Percentiles rank a stretch among this genome's conserved stretches.
Conservation (phyloP, 441 rosid genomes). For the Macaranga tanarius region DNA sequence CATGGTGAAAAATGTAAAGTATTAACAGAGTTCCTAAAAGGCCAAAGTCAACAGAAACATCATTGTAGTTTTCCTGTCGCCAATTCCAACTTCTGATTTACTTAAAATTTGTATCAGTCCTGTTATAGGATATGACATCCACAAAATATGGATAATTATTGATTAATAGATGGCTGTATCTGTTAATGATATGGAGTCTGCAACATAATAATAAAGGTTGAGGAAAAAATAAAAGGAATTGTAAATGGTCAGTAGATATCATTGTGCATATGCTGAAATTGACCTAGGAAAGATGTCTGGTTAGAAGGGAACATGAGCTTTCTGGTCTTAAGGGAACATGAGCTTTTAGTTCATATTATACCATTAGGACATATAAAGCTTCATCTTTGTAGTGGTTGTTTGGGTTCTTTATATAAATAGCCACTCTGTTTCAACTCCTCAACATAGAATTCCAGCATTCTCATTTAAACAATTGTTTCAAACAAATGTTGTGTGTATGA, state of each 20-base stretch:
- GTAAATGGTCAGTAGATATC: not conserved
- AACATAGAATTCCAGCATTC: too few species aligned
- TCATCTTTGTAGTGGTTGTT: not conserved
- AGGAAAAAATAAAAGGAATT: not conserved
- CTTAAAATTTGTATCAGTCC: not conserved
- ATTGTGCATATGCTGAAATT: not conserved
- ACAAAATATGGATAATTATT: not conserved
- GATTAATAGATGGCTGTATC: not conserved
- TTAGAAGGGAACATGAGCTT: not conserved
- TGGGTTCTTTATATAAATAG: not conserved
- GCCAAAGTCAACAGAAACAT: not conserved
- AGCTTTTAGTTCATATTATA: not conserved
- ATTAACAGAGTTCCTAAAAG: not conserved
- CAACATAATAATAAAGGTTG: not conserved
- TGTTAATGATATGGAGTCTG: not conserved
- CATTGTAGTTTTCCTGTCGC: not conserved
- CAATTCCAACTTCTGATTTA: not conserved
- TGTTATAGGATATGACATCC: not conserved
- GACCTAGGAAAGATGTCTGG: not conserved
- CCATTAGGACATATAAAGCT: not conserved
- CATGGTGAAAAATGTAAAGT: not conserved
- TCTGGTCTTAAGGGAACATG: not conserved
- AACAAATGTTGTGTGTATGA: too few species aligned
- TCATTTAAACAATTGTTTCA: too few species aligned
- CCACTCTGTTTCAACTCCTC: not conserved